Evolutionary conservation across 805 yeast species (phyloP), one percentile per base, ranked within the genome.

Genomic region (Candida montana): DNA sequence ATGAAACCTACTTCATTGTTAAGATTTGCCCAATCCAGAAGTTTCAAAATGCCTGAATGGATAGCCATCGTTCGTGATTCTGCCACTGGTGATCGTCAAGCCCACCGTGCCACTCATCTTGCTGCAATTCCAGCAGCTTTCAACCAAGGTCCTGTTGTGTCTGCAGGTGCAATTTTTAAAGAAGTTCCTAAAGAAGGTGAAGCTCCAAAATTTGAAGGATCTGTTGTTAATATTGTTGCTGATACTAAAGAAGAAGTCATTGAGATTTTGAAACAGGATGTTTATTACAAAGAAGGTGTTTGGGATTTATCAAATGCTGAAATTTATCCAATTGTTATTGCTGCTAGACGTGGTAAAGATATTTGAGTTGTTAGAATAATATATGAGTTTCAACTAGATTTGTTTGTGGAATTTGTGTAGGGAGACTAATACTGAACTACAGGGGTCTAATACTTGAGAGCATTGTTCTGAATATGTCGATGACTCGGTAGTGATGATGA

Each of bases 281-380:
- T 78, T 28, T 86, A 79, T 59, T 74, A 74, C 50, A 69, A 68
- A 50, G 68, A 69, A 28, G 90, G 88, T 2, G 72, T 86, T 45
- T 86, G 95, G 95, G 95, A 86, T 58, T 57, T 83, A 46, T 76
- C 76, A 30, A 72, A 69, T 41, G 81, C 74, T 16, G 54, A 79
- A 48, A 74, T 82, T 31, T 71, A 75, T 54, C 88, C 88, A 35
- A 59, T 57, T 40, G 71, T 69, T 16, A 62, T 71, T 51, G 75
- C 75, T 35, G 69, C 64, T 62, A 38, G 65, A 63, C 16, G 64
- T 61, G 48, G 62, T 24, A 40, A 21, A 36, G 28, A 19, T 10
- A 13, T 32, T 5, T 15, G 15, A 28, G 8, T 28, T n/a, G n/a
- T n/a, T n/a, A n/a, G n/a, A n/a, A n/a, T n/a, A n/a, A n/a, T n/a